Percentiles rank a stretch among this genome's conserved stretches.
These are phyloP conservation scores for Vaccinium darrowii DNA, from an alignment of 148 eudicot genomes.

Conservation along the genomic window DNA sequence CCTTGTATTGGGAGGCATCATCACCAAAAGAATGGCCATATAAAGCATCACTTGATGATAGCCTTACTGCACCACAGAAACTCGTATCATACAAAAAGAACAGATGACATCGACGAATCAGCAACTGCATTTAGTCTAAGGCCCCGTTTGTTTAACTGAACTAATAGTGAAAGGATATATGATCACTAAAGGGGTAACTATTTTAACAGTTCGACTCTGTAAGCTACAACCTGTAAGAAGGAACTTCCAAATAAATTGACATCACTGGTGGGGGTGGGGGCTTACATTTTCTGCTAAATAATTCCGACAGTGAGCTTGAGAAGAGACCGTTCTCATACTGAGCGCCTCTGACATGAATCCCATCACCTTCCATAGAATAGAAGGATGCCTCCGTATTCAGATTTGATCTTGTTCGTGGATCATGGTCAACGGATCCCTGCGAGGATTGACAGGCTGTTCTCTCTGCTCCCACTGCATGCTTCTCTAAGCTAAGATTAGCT, in stretches of 20 bases:
- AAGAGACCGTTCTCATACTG: constrained; percentile 71
- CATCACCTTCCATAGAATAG: constrained; percentile 31
- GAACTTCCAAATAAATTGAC: background rate
- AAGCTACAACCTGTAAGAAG: background rate
- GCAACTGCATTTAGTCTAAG: constrained; percentile 2
- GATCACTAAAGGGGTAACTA: background rate
- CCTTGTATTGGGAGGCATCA: constrained; percentile 53
- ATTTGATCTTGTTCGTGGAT: constrained; percentile 33
- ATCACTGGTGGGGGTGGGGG: background rate
- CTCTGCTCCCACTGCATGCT: constrained; percentile 53
- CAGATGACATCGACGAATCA: background rate
- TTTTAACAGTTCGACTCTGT: background rate
- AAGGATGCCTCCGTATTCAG: constrained; percentile 31
- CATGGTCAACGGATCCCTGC: constrained; percentile 39
- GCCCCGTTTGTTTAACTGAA: background rate
- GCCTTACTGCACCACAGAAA: constrained; percentile 46
- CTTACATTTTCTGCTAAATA: constrained; percentile 69
- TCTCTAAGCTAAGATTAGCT: constrained; percentile 39
- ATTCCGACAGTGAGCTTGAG: constrained; percentile 75
- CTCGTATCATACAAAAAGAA: background rate
- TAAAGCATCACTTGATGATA: constrained; percentile 39
- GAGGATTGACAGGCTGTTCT: constrained; percentile 47
- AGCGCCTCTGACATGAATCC: constrained; percentile 36
- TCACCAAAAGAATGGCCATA: constrained; percentile 59
- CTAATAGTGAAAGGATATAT: background rate